Base-by-base conservation (phyloP, 139 green algal species). In the Mesostigma viride region DNA sequence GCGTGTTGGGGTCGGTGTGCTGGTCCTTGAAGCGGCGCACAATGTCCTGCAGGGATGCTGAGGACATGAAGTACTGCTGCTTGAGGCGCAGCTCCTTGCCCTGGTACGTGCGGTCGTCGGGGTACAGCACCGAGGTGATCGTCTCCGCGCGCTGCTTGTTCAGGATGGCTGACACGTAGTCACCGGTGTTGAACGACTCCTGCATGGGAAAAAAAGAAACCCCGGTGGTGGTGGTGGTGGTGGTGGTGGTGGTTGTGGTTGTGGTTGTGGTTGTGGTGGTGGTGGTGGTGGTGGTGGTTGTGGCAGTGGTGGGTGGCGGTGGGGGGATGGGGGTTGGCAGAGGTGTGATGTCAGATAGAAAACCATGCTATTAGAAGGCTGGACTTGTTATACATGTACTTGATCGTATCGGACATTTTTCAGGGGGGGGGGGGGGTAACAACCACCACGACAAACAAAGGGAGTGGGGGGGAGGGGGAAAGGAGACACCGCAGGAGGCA, bases 31-130 rank as follows among this genome's bases (percentile, higher is more conserved):
- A 84, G 14, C 76, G 68, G 1, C 76, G 47, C 1, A 84, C 35
- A 27, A 84, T 73, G 56, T 83, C 77, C 44, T 97, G 91, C 44
- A 99, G 78, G 14, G 89, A 94, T 5, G 93, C 94, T 27, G 82
- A 89, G 17, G 96, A 89, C 64, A 98, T 95, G 83, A 99, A 98
- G 84, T 94, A 94, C 83, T 99, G 93, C 86, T 99, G 94, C 87
- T 96, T 96, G 31, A 99, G 82, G 62, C 94, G 88, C 74, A 99
- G 86, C 82, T 95, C 87, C 83, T 98, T 98, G 76, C 94, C 94
- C 71, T 82, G 65, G 47, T 80, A 78, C 8, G 93, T 99, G 45
- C 81, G 81, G 79, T 99, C 94, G 68, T 97, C 95, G 67, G 94
- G 94, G 83, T 99, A 99, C 31, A 99, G 83, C 81, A 99, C 94